Conservation (phyloP, 805 yeast genomes). For the Ogataea wickerhamii region DNA sequence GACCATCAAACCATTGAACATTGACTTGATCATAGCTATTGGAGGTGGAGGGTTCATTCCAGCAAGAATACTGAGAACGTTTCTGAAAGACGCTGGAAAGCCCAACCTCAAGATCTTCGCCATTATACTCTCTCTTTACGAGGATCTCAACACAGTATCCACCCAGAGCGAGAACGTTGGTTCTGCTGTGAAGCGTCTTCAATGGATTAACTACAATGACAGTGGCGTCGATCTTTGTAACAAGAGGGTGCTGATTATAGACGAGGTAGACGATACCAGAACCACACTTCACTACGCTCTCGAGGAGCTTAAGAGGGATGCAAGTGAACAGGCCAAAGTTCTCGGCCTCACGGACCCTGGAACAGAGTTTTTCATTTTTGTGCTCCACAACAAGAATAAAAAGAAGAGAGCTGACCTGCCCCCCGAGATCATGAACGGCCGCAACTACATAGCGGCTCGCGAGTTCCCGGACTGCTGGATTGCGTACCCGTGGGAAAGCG, state of each 20-base stretch:
- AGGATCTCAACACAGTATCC: conserved; percentile 65
- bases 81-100: conserved; percentile 80
- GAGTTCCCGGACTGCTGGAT: conserved; percentile 78
- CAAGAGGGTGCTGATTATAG: conserved; percentile 69
- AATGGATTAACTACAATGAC: conserved; percentile 77
- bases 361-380: conserved; percentile 72
- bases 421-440: conserved; percentile 53
- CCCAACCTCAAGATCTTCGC: conserved; percentile 95
- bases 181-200: conserved; percentile 68
- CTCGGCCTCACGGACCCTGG: conserved; percentile 47
- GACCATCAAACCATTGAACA: conserved; percentile 65
- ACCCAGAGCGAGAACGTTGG: conserved; percentile 57
- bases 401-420: conserved; percentile 72
- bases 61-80: conserved; percentile 92
- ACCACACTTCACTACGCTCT: conserved; percentile 80
- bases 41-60: conserved; percentile 93
- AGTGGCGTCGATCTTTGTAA: conserved; percentile 60
- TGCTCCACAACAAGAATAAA: conserved; percentile 71
- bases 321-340: conserved; percentile 54
- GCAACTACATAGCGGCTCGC: conserved; percentile 66
- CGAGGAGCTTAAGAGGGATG: conserved; percentile 69
- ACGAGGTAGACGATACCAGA: conserved; percentile 85
- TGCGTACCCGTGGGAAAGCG: conserved; percentile 84
- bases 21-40: conserved; percentile 89
- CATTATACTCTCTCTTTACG: conserved; percentile 86